Base-by-base conservation (phyloP, 73 alveolate genomes). In the Paramecium biaurelia region DNA sequence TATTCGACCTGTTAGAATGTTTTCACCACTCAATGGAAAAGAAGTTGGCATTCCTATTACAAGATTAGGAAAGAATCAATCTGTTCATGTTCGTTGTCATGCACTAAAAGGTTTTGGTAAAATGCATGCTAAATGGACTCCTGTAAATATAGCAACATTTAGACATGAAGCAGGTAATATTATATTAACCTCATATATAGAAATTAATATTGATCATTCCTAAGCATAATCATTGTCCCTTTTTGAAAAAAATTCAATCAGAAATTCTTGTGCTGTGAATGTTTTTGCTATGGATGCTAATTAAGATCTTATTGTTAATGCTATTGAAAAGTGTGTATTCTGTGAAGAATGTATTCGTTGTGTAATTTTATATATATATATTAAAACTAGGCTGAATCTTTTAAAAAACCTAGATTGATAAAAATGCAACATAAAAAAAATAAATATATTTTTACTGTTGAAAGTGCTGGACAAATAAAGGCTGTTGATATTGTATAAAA, bases 41-140 rank as follows among this genome's bases (percentile, higher is more conserved):
- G 97, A 95, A 56, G 99, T 95, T 37, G 97, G 95, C 42, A 96
- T 97, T 24, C 98, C 97, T 30, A 95, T 97, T 47, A 94, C 97
- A 35, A 96, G 97, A 85, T 95, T 97, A 58, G 96, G 96, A 87
- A 97, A 96, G 92, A 96, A 96, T 49, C 97, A 97, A 93, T 92
- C 95, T 35, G 93, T 97, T 42, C 97, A 96, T 92, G 95, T 96
- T 95, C 93, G 97, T 53, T 92, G 96, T 67, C 96, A 97, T 21
- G 99, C 99, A 5, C 96, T 95, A 70, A 96, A 97, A 85, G 99
- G 99, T 5, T 96, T 96, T 24, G 99, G 99, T 18, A 97, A 96
- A 90, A 94, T 93, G 85, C 99, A 97, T 96, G 98, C 99, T 0
- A 97, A 97, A 92, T 97, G 99, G 99, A 92, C 96, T 42, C 99